Evolutionary conservation across 495 filamentous ascomycete species (phyloP), one percentile per base, ranked within the genome.

Genomic region (Thozetella sp.): DNA sequence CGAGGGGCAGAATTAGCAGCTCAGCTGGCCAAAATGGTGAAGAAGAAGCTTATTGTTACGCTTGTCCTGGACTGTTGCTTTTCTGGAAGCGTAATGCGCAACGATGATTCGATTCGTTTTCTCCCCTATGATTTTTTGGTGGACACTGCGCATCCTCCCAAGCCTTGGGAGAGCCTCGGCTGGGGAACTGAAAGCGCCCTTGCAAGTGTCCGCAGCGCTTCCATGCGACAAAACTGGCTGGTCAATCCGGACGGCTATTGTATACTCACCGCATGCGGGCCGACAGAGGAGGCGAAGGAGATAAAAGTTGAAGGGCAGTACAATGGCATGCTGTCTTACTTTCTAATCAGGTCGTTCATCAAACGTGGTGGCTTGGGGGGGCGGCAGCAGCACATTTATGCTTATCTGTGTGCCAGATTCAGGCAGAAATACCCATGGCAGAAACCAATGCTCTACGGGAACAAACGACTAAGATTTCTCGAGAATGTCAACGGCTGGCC

Each of bases 211-310:
- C 52, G 58, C 52, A 24, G 50, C 26, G 58, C 52, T 1, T 48
- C 52, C 2, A 24, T 48, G 37, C 27, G 1, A 9, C 58, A 13
- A 34, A 60, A 60, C 58, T 60, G 58, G 58, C 52, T 60, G 22
- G 53, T 54, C 27, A 60, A 60, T 37, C 58, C 58, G 2, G 12
- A 50, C 17, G 52, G 52, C 11, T 60, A 60, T 25, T 1, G 25
- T 19, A 55, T 55, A 3, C 51, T 54, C 52, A 23, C 58, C 23
- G 43, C 56, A n/a, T 34, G 56, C 26, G 56, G 45, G n/a, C 22
- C 43, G 2, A 23, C 20, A 6, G 56, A 58, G 17, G 17, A 30
- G n/a, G 45, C 2, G 2, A 11, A 19, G 2, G 56, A 51, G 24
- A 4, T 3, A 17, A 24, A 30, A 22, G 2, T 30, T 25, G 45